These are phyloP conservation scores for Flaveria bidentis DNA, from an alignment of 129 eudicot genomes.

Conservation along the genomic window DNA sequence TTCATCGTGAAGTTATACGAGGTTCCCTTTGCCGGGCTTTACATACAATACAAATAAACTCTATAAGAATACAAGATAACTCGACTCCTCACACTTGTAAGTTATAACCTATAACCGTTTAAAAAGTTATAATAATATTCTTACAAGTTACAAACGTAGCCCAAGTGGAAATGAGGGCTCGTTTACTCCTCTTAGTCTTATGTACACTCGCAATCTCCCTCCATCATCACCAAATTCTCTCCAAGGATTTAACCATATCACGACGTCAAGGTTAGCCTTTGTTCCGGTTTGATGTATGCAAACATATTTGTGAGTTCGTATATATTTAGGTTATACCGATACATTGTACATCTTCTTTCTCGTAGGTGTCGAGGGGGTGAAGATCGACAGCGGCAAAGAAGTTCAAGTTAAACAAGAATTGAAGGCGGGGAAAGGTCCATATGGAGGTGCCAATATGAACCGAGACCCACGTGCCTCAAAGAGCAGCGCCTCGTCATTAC, in stretches of 20 bases:
- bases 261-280: slow-evolving; percentile 30
- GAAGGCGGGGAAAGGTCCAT: slow-evolving; percentile 31
- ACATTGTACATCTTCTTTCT: neutral
- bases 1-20: slow-evolving; percentile 21
- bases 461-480: slow-evolving; percentile 20
- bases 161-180: slow-evolving; percentile 15
- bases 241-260: slow-evolving; percentile 6
- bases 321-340: neutral
- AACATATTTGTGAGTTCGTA: neutral
- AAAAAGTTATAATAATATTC: neutral
- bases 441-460: slow-evolving; percentile 32
- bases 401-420: neutral
- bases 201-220: slow-evolving; percentile 16
- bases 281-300: neutral
- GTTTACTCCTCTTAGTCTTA: slow-evolving; percentile 9
- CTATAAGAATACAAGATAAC: neutral
- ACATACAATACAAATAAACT: neutral
- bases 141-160: slow-evolving; percentile 3
- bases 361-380: slow-evolving; percentile 1
- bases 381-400: neutral
- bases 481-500: slow-evolving; percentile 19
- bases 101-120: neutral
- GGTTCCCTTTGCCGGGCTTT: slow-evolving; percentile 10
- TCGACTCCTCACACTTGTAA: neutral
- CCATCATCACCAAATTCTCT: slow-evolving; percentile 2